Evolutionary conservation across 805 yeast genomes (phyloP).

Genomic region (Pichia kluyveri): DNA sequence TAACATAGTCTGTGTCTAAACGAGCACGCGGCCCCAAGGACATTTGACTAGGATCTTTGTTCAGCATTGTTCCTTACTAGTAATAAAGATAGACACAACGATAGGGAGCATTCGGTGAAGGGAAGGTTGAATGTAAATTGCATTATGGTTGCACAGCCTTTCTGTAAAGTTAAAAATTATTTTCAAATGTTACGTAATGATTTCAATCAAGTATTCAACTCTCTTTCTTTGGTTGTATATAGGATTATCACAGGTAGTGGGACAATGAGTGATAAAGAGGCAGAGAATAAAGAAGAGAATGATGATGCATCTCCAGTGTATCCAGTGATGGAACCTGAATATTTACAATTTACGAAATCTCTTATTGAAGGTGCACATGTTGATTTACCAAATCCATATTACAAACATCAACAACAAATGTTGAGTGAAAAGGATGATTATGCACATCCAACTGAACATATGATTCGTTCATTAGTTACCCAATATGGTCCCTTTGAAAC

Average conservation of each 20-base stretch:
- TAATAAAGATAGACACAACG: too few species aligned
- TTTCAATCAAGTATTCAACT: too few species aligned
- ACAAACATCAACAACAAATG: constrained; percentile 1
- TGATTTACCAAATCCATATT: constrained; percentile 9
- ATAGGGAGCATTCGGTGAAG: too few species aligned
- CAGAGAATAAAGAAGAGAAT: not conserved
- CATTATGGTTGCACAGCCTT: too few species aligned
- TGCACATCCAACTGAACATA: constrained; percentile 11
- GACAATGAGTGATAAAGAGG: not conserved
- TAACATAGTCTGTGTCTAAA: constrained; percentile 17
- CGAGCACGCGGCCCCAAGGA: constrained; percentile 10
- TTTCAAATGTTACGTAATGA: too few species aligned
- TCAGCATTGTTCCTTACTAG: not conserved
- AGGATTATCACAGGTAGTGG: too few species aligned
- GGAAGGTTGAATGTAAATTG: too few species aligned
- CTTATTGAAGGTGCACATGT: constrained; percentile 8
- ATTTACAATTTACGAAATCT: constrained; percentile 7
- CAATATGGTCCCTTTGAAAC: constrained; percentile 37
- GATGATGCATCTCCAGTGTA: not conserved
- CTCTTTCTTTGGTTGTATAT: too few species aligned
- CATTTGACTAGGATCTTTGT: not conserved
- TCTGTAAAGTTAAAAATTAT: too few species aligned
- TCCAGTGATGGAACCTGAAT: not conserved
- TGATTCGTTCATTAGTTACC: constrained; percentile 10
- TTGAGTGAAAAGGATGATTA: constrained; percentile 8